phyloP scores from a whole-genome alignment of 257 asterid genomes.

The Forsythia suspensa region DNA sequence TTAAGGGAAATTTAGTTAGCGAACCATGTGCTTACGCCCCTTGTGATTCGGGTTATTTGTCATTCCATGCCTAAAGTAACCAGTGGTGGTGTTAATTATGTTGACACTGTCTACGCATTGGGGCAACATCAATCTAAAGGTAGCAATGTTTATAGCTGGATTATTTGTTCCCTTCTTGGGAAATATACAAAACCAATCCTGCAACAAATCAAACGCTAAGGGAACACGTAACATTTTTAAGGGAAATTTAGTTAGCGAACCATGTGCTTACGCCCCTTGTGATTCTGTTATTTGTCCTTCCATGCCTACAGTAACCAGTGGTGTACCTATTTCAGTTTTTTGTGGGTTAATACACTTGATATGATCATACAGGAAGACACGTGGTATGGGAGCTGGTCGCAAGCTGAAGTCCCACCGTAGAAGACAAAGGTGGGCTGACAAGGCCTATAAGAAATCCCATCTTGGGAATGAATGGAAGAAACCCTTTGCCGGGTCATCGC shows the following conservation, averaged over 20 bases:
- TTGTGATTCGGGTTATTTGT: background rate
- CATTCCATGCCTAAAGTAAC: background rate
- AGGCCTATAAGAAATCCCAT: slow-evolving; percentile 59
- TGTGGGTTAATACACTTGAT: background rate
- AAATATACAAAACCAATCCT: background rate
- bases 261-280: background rate
- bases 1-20: background rate
- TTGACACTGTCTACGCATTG: background rate
- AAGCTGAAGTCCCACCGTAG: slow-evolving; percentile 62
- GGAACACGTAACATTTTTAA: background rate
- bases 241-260: background rate
- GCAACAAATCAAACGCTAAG: background rate
- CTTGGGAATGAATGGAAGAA: slow-evolving; percentile 68
- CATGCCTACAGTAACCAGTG: background rate
- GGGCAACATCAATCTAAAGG: background rate
- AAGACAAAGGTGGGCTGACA: slow-evolving; percentile 59
- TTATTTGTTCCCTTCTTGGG: background rate
- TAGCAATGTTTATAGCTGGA: background rate
- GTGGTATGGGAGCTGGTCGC: slow-evolving; percentile 75
- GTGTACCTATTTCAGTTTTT: background rate
- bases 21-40: background rate
- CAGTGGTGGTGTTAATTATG: background rate
- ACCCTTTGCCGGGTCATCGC: slow-evolving; percentile 64
- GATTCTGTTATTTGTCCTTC: background rate
- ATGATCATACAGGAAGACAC: slow-evolving; percentile 43